These are phyloP conservation scores for Yamadazyma jaroonii DNA, from an alignment of 1,139 yeast genomes.

Conservation along the genomic window DNA sequence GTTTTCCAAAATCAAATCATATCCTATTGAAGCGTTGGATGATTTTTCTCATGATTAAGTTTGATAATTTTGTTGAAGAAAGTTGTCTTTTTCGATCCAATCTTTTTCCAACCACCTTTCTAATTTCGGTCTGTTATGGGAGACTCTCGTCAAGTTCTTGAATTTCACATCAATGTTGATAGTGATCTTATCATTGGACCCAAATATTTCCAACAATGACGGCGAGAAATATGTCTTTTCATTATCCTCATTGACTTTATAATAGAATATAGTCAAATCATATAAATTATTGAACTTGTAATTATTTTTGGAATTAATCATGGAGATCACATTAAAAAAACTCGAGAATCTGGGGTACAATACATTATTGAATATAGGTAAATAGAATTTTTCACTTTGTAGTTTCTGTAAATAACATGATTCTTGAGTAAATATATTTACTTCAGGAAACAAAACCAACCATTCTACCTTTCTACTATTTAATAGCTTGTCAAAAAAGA, in stretches of 20 bases:
- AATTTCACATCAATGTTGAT: slow-evolving; percentile 13
- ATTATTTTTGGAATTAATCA: slow-evolving; percentile 33
- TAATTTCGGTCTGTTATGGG: slow-evolving; percentile 13
- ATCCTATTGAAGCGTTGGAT: slow-evolving; percentile 37
- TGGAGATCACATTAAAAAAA: slow-evolving; percentile 45
- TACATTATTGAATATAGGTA: slow-evolving; percentile 51
- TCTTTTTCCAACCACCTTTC: slow-evolving; percentile 70
- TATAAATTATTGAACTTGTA: slow-evolving; percentile 41
- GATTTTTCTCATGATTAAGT: slow-evolving; percentile 22
- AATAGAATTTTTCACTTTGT: slow-evolving; percentile 48
- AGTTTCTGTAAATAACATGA: slow-evolving; percentile 46
- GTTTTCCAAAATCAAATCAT: slow-evolving; percentile 62
- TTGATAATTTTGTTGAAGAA: slow-evolving; percentile 15
- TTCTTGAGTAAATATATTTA: slow-evolving; percentile 56
- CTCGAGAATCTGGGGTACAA: slow-evolving; percentile 68
- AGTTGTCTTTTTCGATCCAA: slow-evolving; percentile 69
- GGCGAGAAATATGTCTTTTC: slow-evolving; percentile 34
- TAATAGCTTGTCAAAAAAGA: slow-evolving; percentile 23
- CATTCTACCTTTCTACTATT: slow-evolving; percentile 41
- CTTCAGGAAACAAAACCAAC: slow-evolving; percentile 71
- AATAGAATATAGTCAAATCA: slow-evolving; percentile 52
- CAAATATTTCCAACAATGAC: slow-evolving; percentile 53
- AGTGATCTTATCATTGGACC: slow-evolving; percentile 22
- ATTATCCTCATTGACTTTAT: slow-evolving; percentile 17
- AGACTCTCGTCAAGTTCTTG: slow-evolving; percentile 9